phyloP scores from a whole-genome alignment of 2,329 filamentous ascomycete species.

The Monosporascus sp. region DNA sequence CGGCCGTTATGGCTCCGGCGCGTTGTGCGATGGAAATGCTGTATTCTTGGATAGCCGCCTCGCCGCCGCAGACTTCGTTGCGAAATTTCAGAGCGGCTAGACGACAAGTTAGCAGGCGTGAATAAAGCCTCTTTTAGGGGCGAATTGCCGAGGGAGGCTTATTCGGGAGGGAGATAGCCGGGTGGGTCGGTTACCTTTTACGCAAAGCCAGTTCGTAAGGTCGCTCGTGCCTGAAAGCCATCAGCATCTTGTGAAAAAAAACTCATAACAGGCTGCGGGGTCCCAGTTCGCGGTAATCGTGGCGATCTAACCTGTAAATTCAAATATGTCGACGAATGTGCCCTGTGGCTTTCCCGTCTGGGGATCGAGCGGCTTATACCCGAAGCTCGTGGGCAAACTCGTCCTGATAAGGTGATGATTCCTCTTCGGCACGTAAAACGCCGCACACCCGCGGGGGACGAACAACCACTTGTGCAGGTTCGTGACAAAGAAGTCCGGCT shows the following conservation, averaged over 20 bases:
- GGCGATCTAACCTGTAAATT: constrained; percentile 20
- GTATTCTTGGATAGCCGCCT: constrained; percentile 50
- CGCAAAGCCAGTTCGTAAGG: constrained; percentile 52
- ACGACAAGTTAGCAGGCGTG: neutral
- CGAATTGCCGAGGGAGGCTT: neutral
- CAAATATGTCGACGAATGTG: constrained; percentile 29
- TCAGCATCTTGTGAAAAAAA: constrained; percentile 42
- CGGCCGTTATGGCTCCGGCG: constrained; percentile 44
- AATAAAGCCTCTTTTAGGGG: neutral
- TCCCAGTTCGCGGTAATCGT: neutral
- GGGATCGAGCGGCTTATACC: constrained; percentile 39
- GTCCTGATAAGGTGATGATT: constrained; percentile 58
- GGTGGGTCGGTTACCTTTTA: constrained; percentile 26
- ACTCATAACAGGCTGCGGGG: constrained; percentile 27
- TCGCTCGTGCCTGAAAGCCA: constrained; percentile 56
- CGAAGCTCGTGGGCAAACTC: constrained; percentile 59
- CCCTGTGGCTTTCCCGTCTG: neutral
- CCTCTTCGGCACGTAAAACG: constrained; percentile 55
- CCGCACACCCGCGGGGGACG: constrained; percentile 57
- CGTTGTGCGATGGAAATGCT: constrained; percentile 42
- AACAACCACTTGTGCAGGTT: constrained; percentile 68
- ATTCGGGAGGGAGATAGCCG: neutral
- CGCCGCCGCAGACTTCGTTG: constrained; percentile 48
- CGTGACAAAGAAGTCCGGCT: constrained; percentile 61
- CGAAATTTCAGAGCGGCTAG: constrained; percentile 54